phyloP scores from a whole-genome alignment of 495 filamentous ascomycete genomes.

The Trichoderma asperelloides region DNA sequence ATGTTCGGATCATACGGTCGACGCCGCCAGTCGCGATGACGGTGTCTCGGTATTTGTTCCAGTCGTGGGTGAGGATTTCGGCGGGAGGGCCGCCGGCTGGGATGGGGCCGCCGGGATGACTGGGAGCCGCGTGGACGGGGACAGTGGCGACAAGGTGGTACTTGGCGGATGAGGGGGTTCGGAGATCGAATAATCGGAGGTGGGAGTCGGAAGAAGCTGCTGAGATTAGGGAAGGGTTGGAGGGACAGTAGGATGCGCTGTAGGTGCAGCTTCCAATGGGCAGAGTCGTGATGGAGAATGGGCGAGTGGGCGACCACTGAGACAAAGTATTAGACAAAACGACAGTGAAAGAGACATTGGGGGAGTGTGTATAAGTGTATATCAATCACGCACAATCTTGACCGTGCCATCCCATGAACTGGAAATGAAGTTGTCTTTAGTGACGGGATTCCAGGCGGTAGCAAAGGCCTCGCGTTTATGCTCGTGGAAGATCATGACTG shows the following conservation, averaged over 20 bases:
- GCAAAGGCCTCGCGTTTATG: constrained; percentile 88
- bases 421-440: constrained; percentile 84
- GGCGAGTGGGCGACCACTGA: constrained; percentile 68
- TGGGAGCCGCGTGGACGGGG: constrained; percentile 59
- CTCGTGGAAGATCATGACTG: constrained; percentile 80
- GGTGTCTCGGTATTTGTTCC: constrained; percentile 91
- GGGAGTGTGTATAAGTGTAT: background rate
- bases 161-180: constrained; percentile 67
- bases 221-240: constrained; percentile 67
- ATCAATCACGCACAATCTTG: constrained; percentile 53
- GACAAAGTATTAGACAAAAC: background rate
- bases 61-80: constrained; percentile 90
- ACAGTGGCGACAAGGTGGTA: constrained; percentile 75
- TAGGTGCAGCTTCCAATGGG: constrained; percentile 90
- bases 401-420: constrained; percentile 91
- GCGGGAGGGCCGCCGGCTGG: constrained; percentile 34
- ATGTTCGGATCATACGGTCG: constrained; percentile 77
- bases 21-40: constrained; percentile 83
- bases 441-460: constrained; percentile 80
- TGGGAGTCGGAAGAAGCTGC: constrained; percentile 78
- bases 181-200: constrained; percentile 80
- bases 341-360: background rate
- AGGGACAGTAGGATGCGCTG: constrained; percentile 70
- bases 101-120: constrained; percentile 25
- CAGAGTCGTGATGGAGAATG: constrained; percentile 66